These are phyloP conservation scores for Pulveroboletus sp. DNA, from an alignment of 768 basidiomycete genomes.

Conservation along the genomic window DNA sequence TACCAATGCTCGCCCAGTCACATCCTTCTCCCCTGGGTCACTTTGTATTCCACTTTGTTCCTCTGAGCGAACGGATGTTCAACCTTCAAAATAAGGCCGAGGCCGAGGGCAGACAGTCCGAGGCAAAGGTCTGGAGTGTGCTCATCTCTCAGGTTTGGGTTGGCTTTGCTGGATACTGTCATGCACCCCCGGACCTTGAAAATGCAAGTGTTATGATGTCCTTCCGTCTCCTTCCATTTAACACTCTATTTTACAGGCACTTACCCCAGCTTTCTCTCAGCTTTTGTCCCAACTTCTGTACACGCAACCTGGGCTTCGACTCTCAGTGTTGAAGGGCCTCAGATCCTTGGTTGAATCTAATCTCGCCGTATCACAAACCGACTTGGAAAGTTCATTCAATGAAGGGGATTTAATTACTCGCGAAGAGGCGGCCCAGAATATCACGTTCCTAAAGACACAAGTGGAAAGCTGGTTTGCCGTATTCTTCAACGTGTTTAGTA, in stretches of 20 bases:
- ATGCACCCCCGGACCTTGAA: slow-evolving; percentile 70
- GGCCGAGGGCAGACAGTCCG: slow-evolving; percentile 65
- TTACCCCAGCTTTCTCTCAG: slow-evolving; percentile 77
- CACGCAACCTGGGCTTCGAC: slow-evolving; percentile 78
- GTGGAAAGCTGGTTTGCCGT: slow-evolving; percentile 94
- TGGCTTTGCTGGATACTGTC: slow-evolving; percentile 89
- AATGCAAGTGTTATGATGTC: slow-evolving; percentile 42
- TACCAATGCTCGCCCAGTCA: slow-evolving; percentile 80
- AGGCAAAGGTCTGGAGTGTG: slow-evolving; percentile 95
- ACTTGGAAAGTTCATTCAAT: slow-evolving; percentile 26
- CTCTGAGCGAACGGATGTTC: slow-evolving; percentile 92
- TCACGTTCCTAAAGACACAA: slow-evolving; percentile 71
- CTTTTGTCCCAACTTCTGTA: slow-evolving; percentile 95
- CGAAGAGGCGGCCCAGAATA: slow-evolving; percentile 60
- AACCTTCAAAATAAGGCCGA: slow-evolving; percentile 81
- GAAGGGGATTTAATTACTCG: slow-evolving; percentile 42
- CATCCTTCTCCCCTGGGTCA: slow-evolving; percentile 81
- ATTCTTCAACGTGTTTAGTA: slow-evolving; percentile 95
- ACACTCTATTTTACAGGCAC: slow-evolving; percentile 44
- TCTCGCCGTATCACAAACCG: slow-evolving; percentile 42
- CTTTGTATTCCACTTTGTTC: slow-evolving; percentile 90
- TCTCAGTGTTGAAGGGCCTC: slow-evolving; percentile 78
- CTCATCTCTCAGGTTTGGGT: slow-evolving; percentile 93
- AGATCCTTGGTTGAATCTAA: slow-evolving; percentile 83
- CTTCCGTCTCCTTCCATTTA: background rate